phyloP scores from a whole-genome alignment of 2,329 filamentous ascomycete species.

The Phaeosphaeria sp. region DNA sequence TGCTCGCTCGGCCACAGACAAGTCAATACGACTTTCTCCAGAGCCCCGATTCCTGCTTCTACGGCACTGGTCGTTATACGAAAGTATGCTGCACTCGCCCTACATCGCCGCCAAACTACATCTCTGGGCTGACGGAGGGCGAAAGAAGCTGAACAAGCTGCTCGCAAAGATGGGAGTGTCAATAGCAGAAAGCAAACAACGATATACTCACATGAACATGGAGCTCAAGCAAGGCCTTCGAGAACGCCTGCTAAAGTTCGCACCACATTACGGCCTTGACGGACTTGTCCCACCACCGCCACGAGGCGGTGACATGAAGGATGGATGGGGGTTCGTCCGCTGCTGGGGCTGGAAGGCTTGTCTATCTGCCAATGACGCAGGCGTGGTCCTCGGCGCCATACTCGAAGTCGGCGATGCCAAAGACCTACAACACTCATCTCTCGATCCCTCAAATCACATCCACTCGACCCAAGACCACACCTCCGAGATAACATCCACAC shows the following conservation, averaged over 20 bases:
- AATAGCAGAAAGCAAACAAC: constrained; percentile 90
- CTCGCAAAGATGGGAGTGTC: constrained; percentile 98
- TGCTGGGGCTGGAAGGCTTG: constrained; percentile 99
- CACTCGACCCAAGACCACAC: constrained; percentile 32
- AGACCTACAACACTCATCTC: constrained; percentile 37
- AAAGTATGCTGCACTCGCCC: constrained; percentile 97
- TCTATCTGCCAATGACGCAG: constrained; percentile 89
- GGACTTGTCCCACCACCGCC: constrained; percentile 78
- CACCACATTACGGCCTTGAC: constrained; percentile 90
- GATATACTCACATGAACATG: constrained; percentile 98
- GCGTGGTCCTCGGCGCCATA: constrained; percentile 89
- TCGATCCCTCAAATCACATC: constrained; percentile 39
- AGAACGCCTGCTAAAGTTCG: constrained; percentile 86
- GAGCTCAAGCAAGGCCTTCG: constrained; percentile 88
- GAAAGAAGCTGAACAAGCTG: constrained; percentile 89
- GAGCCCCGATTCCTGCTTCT: constrained; percentile 93
- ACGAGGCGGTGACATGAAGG: constrained; percentile 74
- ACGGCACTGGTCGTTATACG: constrained; percentile 95
- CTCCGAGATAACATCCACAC: constrained; percentile 26
- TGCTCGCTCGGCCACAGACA: constrained; percentile 87
- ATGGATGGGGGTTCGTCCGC: constrained; percentile 95
- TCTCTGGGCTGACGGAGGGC: constrained; percentile 90
- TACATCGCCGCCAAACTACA: constrained; percentile 91
- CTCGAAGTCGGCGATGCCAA: constrained; percentile 81
- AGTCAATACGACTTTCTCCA: constrained; percentile 87